Evolutionary conservation across 2,329 filamentous ascomycete genomes (phyloP).

Genomic region (Clarireedia homoeocarpa): DNA sequence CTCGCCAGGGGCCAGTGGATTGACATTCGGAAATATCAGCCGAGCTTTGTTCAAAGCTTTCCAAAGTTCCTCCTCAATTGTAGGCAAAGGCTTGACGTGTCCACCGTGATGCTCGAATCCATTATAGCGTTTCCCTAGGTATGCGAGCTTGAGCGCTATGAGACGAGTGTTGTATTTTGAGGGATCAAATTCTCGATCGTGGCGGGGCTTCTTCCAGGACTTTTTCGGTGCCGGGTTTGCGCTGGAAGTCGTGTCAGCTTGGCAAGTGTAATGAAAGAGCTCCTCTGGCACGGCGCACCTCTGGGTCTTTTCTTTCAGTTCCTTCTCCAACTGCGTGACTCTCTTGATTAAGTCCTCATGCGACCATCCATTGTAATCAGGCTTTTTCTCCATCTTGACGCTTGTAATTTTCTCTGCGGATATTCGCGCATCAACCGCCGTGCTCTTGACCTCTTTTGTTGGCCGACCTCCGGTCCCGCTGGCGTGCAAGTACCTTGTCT

Average conservation of each 20-base stretch:
- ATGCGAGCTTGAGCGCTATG: conserved; percentile 89
- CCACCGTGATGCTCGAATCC: conserved; percentile 82
- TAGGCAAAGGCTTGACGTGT: conserved; percentile 60
- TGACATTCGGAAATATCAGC: conserved; percentile 62
- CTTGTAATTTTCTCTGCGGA: conserved; percentile 6
- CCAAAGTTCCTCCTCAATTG: conserved; percentile 91
- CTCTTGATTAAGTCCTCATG: conserved; percentile 60
- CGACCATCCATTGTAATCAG: conserved; percentile 59
- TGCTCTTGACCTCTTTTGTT: neutral
- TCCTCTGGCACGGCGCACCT: conserved; percentile 13
- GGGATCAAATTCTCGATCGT: conserved; percentile 51
- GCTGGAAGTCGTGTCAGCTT: conserved; percentile 6
- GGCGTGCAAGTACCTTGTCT: neutral
- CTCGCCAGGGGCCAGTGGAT: conserved; percentile 39
- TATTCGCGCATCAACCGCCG: neutral
- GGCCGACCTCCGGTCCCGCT: neutral
- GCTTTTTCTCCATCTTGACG: conserved; percentile 17
- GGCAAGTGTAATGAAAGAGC: neutral
- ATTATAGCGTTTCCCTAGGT: conserved; percentile 84
- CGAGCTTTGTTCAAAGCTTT: conserved; percentile 77
- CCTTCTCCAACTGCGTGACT: conserved; percentile 58
- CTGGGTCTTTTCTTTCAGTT: conserved; percentile 46
- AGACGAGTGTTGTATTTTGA: conserved; percentile 74
- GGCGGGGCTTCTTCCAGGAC: conserved; percentile 28
- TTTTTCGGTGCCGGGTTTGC: conserved; percentile 30